Base-by-base conservation (phyloP, 2,329 filamentous ascomycete species). In the Fusarium compactum region DNA sequence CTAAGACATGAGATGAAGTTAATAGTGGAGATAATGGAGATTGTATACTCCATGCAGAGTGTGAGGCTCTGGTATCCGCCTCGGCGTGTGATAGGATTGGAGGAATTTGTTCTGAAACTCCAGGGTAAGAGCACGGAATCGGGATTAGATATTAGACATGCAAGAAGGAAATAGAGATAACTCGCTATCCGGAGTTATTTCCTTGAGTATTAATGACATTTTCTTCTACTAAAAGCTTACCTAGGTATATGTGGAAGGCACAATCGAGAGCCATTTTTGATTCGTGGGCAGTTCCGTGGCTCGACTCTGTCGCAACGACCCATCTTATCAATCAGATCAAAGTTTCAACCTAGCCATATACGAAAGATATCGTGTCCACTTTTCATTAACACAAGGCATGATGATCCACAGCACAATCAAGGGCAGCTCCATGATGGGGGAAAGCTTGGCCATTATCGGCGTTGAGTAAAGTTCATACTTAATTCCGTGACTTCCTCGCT, bases 301-400 rank as follows among this genome's bases (percentile, higher is more conserved):
- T 25, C 8, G 18, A 12, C 1, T 18, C 6, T 4, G 4, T 20
- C 6, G 6, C 18, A 5, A 25, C 22, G 6, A 8, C n/a, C 15
- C 55, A 71, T 73, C 69, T 74, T 73, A 73, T 74, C 72, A 69
- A 74, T 74, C 72, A 32, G 18, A 72, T 52, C n/a, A 25, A 24
- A 47, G 24, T 48, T 27, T 34, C 61, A 34, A 38, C 20, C 57
- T 16, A n/a, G 10, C 9, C 16, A n/a, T 15, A 38, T 22, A 38
- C 16, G 59, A 32, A 24, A 14, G 20, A 43, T 11, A n/a, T 6
- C 25, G 51, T 57, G 27, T 32, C 71, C 69, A 69, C 67, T 58
- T 22, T 57, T 70, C 61, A 68, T 73, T 45, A 64, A 60, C 24
- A 52, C 58, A 69, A 64, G 69, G 47, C 46, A 51, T 41, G 43